Evolutionary conservation across 495 filamentous ascomycete species (phyloP), one percentile per base, ranked within the genome.

Genomic region (Xylaria venustula): DNA sequence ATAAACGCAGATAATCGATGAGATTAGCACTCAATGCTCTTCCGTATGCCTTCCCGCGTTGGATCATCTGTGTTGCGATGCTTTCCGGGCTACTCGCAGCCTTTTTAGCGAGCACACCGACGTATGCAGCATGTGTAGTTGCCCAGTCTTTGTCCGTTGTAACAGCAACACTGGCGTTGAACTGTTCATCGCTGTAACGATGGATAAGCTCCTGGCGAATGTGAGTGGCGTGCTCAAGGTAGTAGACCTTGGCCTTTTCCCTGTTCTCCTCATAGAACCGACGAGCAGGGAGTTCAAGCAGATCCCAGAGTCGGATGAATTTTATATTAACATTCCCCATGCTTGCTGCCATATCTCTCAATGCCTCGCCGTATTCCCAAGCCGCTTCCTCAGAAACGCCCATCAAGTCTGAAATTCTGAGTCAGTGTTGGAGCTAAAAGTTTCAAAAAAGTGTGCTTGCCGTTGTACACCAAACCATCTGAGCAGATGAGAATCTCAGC

Each of bases 391-490:
- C 32, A 25, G 49, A 40, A 52, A 52, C 49, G 19, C 49, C 49
- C 49, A 52, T 52, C 9, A 52, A 9, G 20, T 52, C 49, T 52
- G 32, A 37, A 19, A 14, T 25, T 52, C 19, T 52, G 14, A 0
- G 32, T 52, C 30, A 52, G 12, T 25, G 37, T 52, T 22, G 17
- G 19, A 40, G 32, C 32, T 7, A 25, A 11, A 22, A 14, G 3
- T 22, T 25, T 3, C 19, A 40, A 52, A 23, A 20, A 9, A 40
- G 2, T 15, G 20, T 2, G 26, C 53, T 22, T 56, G 19, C 53
- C 53, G 17, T 45, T 44, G 19, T 56, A 56, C 14, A 56, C 53
- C 8, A 56, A 45, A 7, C 53, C 53, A 32, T 56, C 53, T 11
- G 53, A 56, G 25, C 37, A 56, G 15, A 56, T 45, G 7, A 20